Evolutionary conservation across 1,139 yeast species (phyloP), one percentile per base, ranked within the genome.

Genomic region (Pichia inconspicua): DNA sequence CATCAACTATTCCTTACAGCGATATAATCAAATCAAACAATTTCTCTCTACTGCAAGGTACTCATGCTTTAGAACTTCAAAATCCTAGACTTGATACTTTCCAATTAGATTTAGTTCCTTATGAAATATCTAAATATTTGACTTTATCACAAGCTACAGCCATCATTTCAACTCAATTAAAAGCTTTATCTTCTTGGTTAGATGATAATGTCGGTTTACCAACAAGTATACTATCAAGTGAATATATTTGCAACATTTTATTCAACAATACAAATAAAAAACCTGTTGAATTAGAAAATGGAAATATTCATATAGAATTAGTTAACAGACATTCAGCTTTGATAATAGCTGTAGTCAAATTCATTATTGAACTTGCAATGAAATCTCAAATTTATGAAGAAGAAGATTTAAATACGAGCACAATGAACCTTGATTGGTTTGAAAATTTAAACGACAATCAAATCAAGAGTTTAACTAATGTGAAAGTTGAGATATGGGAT

Each of bases 311-410:
- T 12, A 37, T 37, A 9, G n/a, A 42, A 74, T 71, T 50, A 63
- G 74, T 7, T 56, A 40, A n/a, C 3, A 51, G 42, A 25, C 48
- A 45, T 25, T 49, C 53, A 15, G 42, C 77, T 30, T 85, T 82
- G 2, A 56, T 80, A 9, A 65, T 78, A 43, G 76, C 75, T 51
- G 73, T 79, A 57, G 73, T 78, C 7, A 78, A 78, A 22, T 68
- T 76, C 44, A 69, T 75, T 7, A 59, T 75, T 4, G 63, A 66
- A 9, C 64, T 82, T 36, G 79, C 82, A 1, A 68, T 63, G 47
- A 66, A 73, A 17, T 82, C 80, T n/a, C 83, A 80, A 8, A 68
- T 84, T 17, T 80, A 79, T 56, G 90, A 84, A 57, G 92, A 84
- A 58, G 94, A 84, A 59, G 94, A 84, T 63, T 66, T 84, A 45